Percentiles rank a stretch among this genome's conserved stretches.
phyloP scores from a whole-genome alignment of 2,329 filamentous ascomycete species.

The Grosmannia serpens region DNA sequence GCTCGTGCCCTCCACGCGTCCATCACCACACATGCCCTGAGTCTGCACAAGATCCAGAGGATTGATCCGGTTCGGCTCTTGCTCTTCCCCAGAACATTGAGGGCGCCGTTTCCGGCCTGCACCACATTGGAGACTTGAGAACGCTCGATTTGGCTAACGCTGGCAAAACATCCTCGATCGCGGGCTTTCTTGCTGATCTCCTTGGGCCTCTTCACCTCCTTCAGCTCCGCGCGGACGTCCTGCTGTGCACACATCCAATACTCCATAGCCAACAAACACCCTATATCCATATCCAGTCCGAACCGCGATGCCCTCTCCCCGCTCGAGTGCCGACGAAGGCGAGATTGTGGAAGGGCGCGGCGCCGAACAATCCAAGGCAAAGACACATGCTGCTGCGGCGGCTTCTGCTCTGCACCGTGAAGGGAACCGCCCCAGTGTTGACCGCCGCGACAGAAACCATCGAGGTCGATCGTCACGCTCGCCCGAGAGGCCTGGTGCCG shows the following conservation, averaged over 20 bases:
- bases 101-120: background rate
- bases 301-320: conserved; percentile 21
- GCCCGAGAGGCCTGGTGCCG: conserved; percentile 20
- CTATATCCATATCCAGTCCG: no score
- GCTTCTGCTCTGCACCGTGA: conserved; percentile 26
- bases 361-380: conserved; percentile 64
- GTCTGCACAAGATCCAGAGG: conserved; percentile 15
- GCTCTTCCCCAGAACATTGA: background rate
- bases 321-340: conserved; percentile 68
- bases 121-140: background rate
- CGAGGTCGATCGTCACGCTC: conserved; percentile 48
- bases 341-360: conserved; percentile 65
- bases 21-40: conserved; percentile 12
- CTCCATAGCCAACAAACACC: no score
- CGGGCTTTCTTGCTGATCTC: background rate
- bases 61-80: conserved; percentile 19
- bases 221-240: background rate
- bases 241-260: background rate
- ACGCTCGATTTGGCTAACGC: conserved; percentile 8
- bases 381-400: conserved; percentile 38
- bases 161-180: background rate
- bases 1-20: background rate
- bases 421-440: conserved; percentile 72
- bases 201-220: background rate
- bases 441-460: conserved; percentile 73